Evolutionary conservation across 2,329 filamentous ascomycete species (phyloP), one percentile per base, ranked within the genome.

Genomic region (Didymella sp.): DNA sequence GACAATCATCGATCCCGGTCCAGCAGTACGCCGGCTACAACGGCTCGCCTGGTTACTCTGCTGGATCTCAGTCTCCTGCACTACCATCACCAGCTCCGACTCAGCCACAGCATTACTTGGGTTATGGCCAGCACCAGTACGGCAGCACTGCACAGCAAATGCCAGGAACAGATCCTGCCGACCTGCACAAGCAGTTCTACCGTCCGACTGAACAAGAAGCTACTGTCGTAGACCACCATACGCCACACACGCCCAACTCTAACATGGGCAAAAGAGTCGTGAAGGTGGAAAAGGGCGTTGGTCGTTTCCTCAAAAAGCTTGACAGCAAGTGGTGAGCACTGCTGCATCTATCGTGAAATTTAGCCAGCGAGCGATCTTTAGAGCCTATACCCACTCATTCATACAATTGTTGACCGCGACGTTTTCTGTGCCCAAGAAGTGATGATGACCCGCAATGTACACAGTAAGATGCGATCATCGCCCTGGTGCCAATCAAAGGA

Each of bases 261-360:
- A 85, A 82, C 70, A 74, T 91, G 27, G 89, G 90, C 67, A 84
- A 87, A 72, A 83, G 85, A 58, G 85, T 88, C 0, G 86, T 85
- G 25, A 82, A 85, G 66, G 67, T 92, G 30, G 89, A 92, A 77
- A 87, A 86, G 73, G 87, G 88, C 1, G 84, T 92, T 4, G 84
- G 85, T 25, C 86, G 87, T 6, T 88, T 92, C 80, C 75, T 92
- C 63, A 91, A 89, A 82, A 91, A 88, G 78, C 83, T 92, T 75
- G 89, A 92, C 79, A 91, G 90, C 19, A 89, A 86, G 72, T 87
- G 89, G 44, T 69, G 50, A 62, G 48, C 15, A 24, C 19, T 24
- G n/a, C 30, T 21, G 24, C 13, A 35, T 43, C 17, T 49, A n/a
- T 55, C n/a, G 12, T 47, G 30, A 19, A 24, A 42, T 47, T 43